A percentile compares a stretch with the other conserved stretches of the same genome.
These are phyloP conservation scores for Mycosphaerella arachidis DNA, from an alignment of 2,329 filamentous ascomycete genomes.

Conservation along the genomic window DNA sequence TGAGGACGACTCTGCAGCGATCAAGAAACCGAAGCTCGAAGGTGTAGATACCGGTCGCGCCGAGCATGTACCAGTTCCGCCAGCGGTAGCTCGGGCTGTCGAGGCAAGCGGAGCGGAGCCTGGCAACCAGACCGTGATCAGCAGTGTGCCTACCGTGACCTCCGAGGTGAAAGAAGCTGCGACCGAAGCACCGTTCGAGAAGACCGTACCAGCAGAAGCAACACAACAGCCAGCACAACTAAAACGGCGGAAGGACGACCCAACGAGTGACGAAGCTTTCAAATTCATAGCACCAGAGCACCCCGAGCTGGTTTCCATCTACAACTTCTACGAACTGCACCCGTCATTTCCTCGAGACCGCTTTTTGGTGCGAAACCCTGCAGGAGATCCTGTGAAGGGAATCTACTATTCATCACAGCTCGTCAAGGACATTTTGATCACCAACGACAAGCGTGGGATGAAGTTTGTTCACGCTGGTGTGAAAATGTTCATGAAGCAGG, in stretches of 20 bases:
- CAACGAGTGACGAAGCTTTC: constrained; percentile 81
- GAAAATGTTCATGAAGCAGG: constrained; percentile 99
- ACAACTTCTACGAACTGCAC: constrained; percentile 79
- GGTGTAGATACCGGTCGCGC: constrained; percentile 11
- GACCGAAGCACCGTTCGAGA: constrained; percentile 25
- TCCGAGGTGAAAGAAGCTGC: constrained; percentile 20
- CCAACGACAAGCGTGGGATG: constrained; percentile 86
- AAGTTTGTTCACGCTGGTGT: constrained; percentile 96
- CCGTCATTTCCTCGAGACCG: constrained; percentile 80
- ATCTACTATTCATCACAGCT: constrained; percentile 93
- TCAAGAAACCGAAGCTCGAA: constrained; percentile 29
- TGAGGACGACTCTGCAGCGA: constrained; percentile 34
- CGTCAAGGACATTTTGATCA: constrained; percentile 75
- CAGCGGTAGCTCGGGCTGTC: constrained; percentile 14
- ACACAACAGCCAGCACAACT: constrained; percentile 10
- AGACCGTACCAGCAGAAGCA: constrained; percentile 14
- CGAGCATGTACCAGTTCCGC: constrained; percentile 21
- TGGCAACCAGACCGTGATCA: constrained; percentile 11
- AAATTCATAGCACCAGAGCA: constrained; percentile 78
- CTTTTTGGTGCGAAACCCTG: constrained; percentile 93
- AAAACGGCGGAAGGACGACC: constrained; percentile 31
- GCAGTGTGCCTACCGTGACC: constrained; percentile 3
- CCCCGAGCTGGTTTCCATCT: constrained; percentile 70
- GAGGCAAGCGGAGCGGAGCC: constrained; percentile 17
- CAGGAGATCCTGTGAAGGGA: constrained; percentile 82